phyloP scores from a whole-genome alignment of 306 rosid genomes.

The Corylus americana region DNA sequence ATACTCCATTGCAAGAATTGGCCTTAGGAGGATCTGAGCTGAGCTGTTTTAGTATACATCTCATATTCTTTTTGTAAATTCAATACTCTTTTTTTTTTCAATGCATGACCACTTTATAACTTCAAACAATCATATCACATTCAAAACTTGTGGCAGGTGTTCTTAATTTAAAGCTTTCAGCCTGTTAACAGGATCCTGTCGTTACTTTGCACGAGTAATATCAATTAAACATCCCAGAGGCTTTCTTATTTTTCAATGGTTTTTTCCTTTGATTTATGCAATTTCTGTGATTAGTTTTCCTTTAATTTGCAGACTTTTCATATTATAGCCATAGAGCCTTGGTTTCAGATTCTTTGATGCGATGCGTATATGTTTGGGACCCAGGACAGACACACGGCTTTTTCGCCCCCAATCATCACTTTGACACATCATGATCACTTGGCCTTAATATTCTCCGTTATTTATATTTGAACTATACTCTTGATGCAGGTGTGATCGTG shows the following conservation, averaged over 20 bases:
- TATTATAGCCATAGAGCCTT: neutral
- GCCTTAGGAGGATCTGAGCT: neutral
- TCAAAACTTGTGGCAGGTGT: neutral
- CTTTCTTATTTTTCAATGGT: neutral
- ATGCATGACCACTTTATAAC: neutral
- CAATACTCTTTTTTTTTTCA: neutral
- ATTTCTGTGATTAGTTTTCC: conserved; percentile 10
- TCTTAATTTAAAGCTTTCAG: neutral
- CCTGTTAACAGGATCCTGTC: neutral
- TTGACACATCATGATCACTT: conserved; percentile 2
- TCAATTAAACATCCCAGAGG: neutral
- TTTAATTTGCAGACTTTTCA: neutral
- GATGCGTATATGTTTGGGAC: neutral
- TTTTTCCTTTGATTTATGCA: neutral
- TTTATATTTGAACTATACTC: conserved; percentile 1
- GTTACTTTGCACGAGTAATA: neutral
- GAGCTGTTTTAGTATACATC: neutral
- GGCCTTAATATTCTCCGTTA: conserved; percentile 16
- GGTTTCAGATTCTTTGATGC: neutral
- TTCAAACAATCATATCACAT: neutral
- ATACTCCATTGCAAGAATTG: neutral
- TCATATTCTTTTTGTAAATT: neutral
- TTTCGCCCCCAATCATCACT: neutral
- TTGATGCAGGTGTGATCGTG: conserved; percentile 15
- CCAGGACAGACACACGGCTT: conserved; percentile 14